Percentiles rank a stretch among this genome's conserved stretches.
phyloP scores from a whole-genome alignment of 2,329 filamentous ascomycete species.

The Cryphonectria carpinicola region DNA sequence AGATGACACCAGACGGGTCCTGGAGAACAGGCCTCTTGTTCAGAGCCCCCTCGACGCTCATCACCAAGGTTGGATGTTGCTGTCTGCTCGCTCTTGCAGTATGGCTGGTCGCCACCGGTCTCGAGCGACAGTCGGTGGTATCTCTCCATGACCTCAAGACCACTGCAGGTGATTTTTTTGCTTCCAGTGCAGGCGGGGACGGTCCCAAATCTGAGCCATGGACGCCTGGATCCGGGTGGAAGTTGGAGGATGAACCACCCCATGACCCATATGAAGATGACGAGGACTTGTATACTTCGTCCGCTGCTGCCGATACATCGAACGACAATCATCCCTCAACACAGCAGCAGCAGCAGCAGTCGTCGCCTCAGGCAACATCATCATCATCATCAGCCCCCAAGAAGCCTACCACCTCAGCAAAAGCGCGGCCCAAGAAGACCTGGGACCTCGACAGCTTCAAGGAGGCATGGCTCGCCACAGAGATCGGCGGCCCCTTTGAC shows the following conservation, averaged over 20 bases:
- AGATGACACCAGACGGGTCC: background rate
- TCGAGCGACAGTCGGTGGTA: background rate
- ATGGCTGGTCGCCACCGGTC: background rate
- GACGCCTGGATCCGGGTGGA: background rate
- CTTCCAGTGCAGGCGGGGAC: background rate
- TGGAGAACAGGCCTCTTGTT: background rate
- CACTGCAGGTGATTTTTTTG: background rate
- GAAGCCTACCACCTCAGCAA: background rate
- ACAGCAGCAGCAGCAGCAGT: background rate
- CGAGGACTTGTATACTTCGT: background rate
- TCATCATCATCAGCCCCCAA: background rate
- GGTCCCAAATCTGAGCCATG: background rate
- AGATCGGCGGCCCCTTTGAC: constrained; percentile 16
- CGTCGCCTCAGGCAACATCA: background rate
- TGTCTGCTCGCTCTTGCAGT: background rate
- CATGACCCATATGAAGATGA: background rate
- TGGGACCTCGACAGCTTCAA: constrained; percentile 11
- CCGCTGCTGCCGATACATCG: background rate
- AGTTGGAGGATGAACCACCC: background rate
- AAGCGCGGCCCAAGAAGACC: background rate
- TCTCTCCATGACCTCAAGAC: background rate
- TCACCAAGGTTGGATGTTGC: background rate
- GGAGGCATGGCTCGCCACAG: constrained; percentile 12
- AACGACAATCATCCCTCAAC: background rate
- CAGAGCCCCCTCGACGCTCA: background rate